These are phyloP conservation scores for Trametes elegans DNA, from an alignment of 768 basidiomycete species.

Conservation along the genomic window DNA sequence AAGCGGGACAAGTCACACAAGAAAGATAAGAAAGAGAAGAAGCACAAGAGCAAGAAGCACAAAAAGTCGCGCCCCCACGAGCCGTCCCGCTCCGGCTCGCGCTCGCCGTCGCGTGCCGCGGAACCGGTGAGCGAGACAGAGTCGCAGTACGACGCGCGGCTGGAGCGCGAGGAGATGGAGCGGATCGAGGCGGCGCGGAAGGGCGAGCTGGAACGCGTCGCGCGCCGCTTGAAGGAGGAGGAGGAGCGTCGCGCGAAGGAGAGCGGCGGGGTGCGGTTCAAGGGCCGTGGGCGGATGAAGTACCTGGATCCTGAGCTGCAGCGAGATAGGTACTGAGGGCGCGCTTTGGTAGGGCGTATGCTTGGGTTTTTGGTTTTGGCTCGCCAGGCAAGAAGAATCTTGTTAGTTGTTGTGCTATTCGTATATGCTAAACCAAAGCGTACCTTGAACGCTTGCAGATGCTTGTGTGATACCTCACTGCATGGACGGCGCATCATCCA, in stretches of 20 bases:
- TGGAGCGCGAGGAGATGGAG: constrained; percentile 67
- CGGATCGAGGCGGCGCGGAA: constrained; percentile 47
- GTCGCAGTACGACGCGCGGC: constrained; percentile 67
- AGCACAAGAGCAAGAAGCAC: constrained; percentile 11
- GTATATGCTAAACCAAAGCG: too few species aligned
- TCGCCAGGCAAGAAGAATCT: too few species aligned
- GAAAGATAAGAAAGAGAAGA: constrained; percentile 24
- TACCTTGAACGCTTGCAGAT: too few species aligned
- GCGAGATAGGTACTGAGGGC: constrained; percentile 9
- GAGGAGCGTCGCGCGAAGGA: constrained; percentile 29
- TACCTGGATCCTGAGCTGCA: constrained; percentile 58
- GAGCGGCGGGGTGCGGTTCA: constrained; percentile 56
- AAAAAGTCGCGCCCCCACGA: constrained; percentile 17
- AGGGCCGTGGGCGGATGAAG: constrained; percentile 71
- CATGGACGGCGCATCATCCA: too few species aligned
- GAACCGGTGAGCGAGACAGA: constrained; percentile 51
- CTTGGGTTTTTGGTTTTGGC: background rate
- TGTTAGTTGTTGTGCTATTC: too few species aligned
- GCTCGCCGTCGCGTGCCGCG: constrained; percentile 5
- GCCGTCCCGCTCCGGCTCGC: constrained; percentile 8
- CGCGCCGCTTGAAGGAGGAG: constrained; percentile 36
- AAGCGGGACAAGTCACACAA: constrained; percentile 29
- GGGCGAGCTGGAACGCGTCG: constrained; percentile 49
- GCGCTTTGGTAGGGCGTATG: background rate
- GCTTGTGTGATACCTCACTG: too few species aligned